phyloP scores from a whole-genome alignment of 352 stramenopile species.

The Aphanomyces euteiches region DNA sequence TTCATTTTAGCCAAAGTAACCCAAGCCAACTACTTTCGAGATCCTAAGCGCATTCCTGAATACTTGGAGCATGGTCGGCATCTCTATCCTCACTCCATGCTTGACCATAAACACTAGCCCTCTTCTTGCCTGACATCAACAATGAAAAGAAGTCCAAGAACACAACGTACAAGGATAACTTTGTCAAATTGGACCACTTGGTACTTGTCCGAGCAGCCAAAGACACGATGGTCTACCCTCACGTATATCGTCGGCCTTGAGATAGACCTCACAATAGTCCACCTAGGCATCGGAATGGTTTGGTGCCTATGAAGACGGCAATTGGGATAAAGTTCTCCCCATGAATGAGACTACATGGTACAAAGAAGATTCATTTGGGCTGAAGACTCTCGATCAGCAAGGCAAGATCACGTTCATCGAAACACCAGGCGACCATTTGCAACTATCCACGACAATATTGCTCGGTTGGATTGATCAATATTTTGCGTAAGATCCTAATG shows the following conservation, averaged over 20 bases:
- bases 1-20: slow-evolving; percentile 40
- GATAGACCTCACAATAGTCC: too few relatives aligned
- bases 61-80: slow-evolving; percentile 63
- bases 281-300: slow-evolving; percentile 77
- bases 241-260: neutral
- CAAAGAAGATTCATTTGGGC: slow-evolving; percentile 85
- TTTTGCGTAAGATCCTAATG: slow-evolving; percentile 38
- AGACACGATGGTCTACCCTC: slow-evolving; percentile 89
- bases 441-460: slow-evolving; percentile 82
- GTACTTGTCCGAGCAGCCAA: slow-evolving; percentile 85
- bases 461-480: slow-evolving; percentile 81
- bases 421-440: slow-evolving; percentile 88
- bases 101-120: slow-evolving; percentile 36
- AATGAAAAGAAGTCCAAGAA: slow-evolving; percentile 82
- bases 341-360: slow-evolving; percentile 95
- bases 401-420: slow-evolving; percentile 89
- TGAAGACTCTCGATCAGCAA: slow-evolving; percentile 76
- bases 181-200: slow-evolving; percentile 75
- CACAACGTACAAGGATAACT: slow-evolving; percentile 86
- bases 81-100: neutral
- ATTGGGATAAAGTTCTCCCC: slow-evolving; percentile 59
- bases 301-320: slow-evolving; percentile 75
- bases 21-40: slow-evolving; percentile 92
- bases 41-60: slow-evolving; percentile 68
- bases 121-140: slow-evolving; percentile 85